Base-by-base conservation (phyloP, 148 eudicot species). In the Beta vulgaris region DNA sequence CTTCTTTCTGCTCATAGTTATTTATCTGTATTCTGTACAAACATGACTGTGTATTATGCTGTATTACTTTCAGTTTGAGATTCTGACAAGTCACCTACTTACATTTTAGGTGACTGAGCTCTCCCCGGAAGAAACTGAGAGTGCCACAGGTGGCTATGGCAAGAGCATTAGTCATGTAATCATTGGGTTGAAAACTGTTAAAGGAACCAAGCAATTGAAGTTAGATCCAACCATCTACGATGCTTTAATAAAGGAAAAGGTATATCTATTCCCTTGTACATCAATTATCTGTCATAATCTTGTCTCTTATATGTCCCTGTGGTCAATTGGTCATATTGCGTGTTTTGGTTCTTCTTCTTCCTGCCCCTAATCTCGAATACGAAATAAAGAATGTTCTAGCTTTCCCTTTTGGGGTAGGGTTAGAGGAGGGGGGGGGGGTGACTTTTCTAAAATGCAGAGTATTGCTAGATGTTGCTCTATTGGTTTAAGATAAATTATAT, bases 91-190 rank as follows among this genome's bases (percentile, higher is more conserved):
- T 23, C 4, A 3, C 16, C 28, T 73, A 31, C 7, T 68, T 77
- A 16, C 69, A 11, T 59, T 81, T 69, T 72, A 95, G 99, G 99
- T 96, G 77, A 96, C 99, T 66, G 99, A 92, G 76, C 93, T 96
- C 63, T 92, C 99, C 71, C 99, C 99, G 4, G 98, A 96, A 85
- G 99, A 96, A 84, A 86, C 91, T n/a, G 99, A 96, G 76, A 96
- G 98, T 69, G 88, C 87, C 69, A 91, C 97, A 6, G 94, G 99
- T 77, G 99, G 99, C 72, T 96, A 92, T 74, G 97, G 99, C 59
- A 96, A 92, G 85, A 87, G 91, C 82, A 96, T 96, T 74, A 90
- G 97, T 81, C 93, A 96, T 87, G 99, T 96, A 66, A 89, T 92
- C 40, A 89, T 92, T 81, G 99, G 98, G 71, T 76, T 96, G 76